Conservation (phyloP, 2,329 filamentous ascomycete species). For the Nigrospora oryzae region DNA sequence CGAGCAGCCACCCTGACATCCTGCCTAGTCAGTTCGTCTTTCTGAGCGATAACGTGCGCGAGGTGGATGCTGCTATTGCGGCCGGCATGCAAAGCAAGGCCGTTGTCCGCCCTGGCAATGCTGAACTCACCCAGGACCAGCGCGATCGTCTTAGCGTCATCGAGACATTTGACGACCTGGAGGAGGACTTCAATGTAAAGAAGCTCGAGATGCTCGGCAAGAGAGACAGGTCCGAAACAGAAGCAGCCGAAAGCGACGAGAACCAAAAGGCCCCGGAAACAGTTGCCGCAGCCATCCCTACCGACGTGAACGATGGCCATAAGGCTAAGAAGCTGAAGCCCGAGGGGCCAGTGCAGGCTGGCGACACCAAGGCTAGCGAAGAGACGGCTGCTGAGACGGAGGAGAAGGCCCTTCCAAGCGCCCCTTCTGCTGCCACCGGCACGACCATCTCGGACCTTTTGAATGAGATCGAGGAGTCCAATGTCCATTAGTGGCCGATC, state of each 20-base stretch:
- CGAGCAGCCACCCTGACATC: slow-evolving; percentile 35
- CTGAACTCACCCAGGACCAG: slow-evolving; percentile 45
- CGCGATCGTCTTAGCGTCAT: slow-evolving; percentile 19
- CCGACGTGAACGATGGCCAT: neutral
- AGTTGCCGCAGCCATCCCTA: neutral
- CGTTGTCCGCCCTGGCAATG: slow-evolving; percentile 63
- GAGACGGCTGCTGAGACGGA: neutral
- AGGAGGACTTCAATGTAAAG: slow-evolving; percentile 10
- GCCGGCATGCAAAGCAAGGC: slow-evolving; percentile 57
- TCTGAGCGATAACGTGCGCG: slow-evolving; percentile 69
- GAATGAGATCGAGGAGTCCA: neutral
- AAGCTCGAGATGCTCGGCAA: slow-evolving; percentile 7
- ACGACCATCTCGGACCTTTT: slow-evolving; percentile 1
- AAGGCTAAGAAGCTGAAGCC: slow-evolving; percentile 1
- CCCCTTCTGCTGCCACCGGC: neutral
- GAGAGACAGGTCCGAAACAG: slow-evolving; percentile 1
- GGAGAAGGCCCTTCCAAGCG: neutral
- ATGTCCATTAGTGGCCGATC: neutral
- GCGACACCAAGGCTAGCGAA: neutral
- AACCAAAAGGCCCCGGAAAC: neutral
- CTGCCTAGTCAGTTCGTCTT: slow-evolving; percentile 57
- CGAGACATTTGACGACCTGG: slow-evolving; percentile 18
- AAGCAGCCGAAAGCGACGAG: neutral
- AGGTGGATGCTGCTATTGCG: slow-evolving; percentile 53
- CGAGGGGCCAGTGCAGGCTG: neutral